Conservation (phyloP, 768 basidiomycete genomes). For the Phanerodontia chrysosporium region DNA sequence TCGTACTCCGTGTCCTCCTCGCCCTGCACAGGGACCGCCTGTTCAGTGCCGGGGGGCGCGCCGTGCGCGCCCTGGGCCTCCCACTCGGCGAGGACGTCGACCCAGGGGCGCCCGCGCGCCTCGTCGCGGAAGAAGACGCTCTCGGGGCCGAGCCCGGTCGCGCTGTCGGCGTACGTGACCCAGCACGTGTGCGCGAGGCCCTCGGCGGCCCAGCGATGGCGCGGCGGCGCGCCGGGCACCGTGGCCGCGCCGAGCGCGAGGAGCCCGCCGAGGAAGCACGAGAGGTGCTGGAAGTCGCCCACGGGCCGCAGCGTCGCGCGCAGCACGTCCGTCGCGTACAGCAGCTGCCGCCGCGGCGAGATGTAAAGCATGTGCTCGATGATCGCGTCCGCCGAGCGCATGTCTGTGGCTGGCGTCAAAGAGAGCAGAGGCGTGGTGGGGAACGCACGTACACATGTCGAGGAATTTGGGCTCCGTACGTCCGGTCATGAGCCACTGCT, state of each 20-base stretch:
- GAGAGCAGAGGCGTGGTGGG: not conserved
- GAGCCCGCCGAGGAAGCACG: slow-evolving; percentile 76
- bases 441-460: slow-evolving; percentile 58
- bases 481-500: slow-evolving; percentile 67
- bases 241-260: slow-evolving; percentile 68
- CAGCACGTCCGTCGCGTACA: slow-evolving; percentile 65
- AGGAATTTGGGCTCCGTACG: slow-evolving; percentile 57
- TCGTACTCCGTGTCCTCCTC: slow-evolving; percentile 45
- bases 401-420: slow-evolving; percentile 35
- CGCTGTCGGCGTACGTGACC: slow-evolving; percentile 67
- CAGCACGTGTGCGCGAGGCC: slow-evolving; percentile 77
- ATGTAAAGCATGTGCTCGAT: slow-evolving; percentile 63
- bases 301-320: slow-evolving; percentile 3
- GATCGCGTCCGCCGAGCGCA: slow-evolving; percentile 57
- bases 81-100: slow-evolving; percentile 46
- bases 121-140: slow-evolving; percentile 32
- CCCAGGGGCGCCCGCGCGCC: slow-evolving; percentile 27
- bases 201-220: slow-evolving; percentile 71
- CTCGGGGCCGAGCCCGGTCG: slow-evolving; percentile 68
- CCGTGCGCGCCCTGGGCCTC: slow-evolving; percentile 23
- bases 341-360: slow-evolving; percentile 57
- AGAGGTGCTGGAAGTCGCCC: slow-evolving; percentile 60
- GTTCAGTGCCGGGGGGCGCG: slow-evolving; percentile 51
- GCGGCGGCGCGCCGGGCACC: slow-evolving; percentile 44
- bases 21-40: slow-evolving; percentile 30